A percentile compares a stretch with the other conserved stretches of the same genome.
These are phyloP conservation scores for Viola pubescens DNA, from an alignment of 441 rosid species.

Conservation along the genomic window DNA sequence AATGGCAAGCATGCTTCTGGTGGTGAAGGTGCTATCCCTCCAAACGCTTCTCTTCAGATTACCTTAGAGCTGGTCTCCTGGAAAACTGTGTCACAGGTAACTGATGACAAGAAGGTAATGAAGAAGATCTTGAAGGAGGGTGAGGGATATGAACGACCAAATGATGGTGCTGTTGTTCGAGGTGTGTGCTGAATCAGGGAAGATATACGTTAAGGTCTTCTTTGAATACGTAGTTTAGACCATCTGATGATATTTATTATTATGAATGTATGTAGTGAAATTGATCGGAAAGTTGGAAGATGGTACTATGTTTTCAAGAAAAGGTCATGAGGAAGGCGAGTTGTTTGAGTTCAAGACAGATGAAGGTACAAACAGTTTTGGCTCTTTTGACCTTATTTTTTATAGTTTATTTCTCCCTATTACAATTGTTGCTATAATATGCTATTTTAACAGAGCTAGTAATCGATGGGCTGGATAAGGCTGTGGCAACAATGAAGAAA, in stretches of 20 bases:
- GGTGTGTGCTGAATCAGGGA: constrained; percentile 21
- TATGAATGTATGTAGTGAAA: constrained; percentile 41
- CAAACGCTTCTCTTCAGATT: constrained; percentile 54
- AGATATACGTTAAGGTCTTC: not conserved
- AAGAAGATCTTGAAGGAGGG: constrained; percentile 80
- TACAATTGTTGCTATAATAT: not conserved
- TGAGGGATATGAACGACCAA: constrained; percentile 80
- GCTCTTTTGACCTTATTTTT: too few species aligned
- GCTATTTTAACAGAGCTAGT: constrained; percentile 51
- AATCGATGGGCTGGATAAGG: constrained; percentile 69
- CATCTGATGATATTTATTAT: not conserved
- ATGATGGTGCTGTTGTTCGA: constrained; percentile 66
- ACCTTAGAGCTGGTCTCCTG: constrained; percentile 66
- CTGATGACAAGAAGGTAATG: constrained; percentile 71
- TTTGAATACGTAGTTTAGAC: not conserved
- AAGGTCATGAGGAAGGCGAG: constrained; percentile 48
- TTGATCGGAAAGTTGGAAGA: constrained; percentile 67
- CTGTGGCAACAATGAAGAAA: constrained; percentile 68
- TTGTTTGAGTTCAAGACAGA: constrained; percentile 64
- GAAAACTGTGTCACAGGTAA: constrained; percentile 74
- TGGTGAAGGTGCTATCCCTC: constrained; percentile 59
- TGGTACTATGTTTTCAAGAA: constrained; percentile 63
- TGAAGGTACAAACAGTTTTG: constrained; percentile 47
- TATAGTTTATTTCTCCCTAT: not conserved
- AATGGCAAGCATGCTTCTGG: constrained; percentile 58